Base-by-base conservation (phyloP, 1,284 basidiomycete genomes). In the Cystobasidium pallidum region DNA sequence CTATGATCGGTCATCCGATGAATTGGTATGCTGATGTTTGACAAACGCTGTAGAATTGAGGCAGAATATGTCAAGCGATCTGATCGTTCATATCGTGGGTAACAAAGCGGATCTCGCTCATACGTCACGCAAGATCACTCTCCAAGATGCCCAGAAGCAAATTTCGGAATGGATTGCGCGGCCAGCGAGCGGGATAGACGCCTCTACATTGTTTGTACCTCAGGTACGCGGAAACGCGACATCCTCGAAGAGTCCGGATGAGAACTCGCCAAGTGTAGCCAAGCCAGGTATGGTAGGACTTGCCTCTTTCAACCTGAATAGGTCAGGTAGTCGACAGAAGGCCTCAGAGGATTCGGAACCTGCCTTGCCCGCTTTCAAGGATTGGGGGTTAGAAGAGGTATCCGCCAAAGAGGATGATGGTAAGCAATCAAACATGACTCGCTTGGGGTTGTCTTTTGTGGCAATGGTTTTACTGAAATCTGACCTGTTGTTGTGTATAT, bases 71-170 rank as follows among this genome's bases (percentile, higher is more conserved):
- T 79, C 84, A 85, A 67, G 86, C 85, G 77, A 81, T 78, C 85
- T 94, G 68, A 89, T 94, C 79, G 92, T 94, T 77, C 92, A 92
- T 81, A 91, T 95, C 75, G 92, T 94, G 75, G 92, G 92, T 73
- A 87, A 92, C 73, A 95, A 95, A 82, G 88, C 89, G 76, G 92
- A 94, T 83, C 84, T 94, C 66, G 82, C 86, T 68, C 82, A 83
- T 24, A 83, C 86, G 70, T 86, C 73, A 19, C 70, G 80, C 17
- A 75, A 77, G 21, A 89, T 94, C 73, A 88, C 90, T 10, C 83
- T 88, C 58, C 90, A 91, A 80, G 85, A 89, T 73, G 92, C 91
- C 58, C 87, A 91, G 17, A 84, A 73, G 0, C 74, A 75, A 10
- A 76, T 82, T 15, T 39, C 45, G 30, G n/a, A 61, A 15, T 74